These are phyloP conservation scores for Aspergillus vadensis DNA, from an alignment of 2,329 filamentous ascomycete species.

Conservation along the genomic window DNA sequence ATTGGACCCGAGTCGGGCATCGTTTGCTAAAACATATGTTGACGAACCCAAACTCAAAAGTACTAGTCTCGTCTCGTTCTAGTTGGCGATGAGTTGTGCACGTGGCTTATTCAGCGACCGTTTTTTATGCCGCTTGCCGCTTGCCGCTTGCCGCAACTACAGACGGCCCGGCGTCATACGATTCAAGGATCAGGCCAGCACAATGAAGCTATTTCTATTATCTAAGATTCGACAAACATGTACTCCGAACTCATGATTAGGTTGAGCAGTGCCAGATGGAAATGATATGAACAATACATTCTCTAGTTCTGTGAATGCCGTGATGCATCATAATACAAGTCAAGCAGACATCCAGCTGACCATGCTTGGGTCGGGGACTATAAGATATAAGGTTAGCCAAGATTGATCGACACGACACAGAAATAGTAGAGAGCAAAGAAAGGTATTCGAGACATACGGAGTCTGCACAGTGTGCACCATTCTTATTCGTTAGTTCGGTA, in stretches of 20 bases:
- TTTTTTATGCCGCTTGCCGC: background rate
- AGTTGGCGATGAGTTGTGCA: slow-evolving; percentile 14
- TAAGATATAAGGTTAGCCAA: slow-evolving; percentile 18
- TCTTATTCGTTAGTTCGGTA: slow-evolving; percentile 89
- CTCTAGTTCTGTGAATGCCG: slow-evolving; percentile 32
- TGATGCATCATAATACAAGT: slow-evolving; percentile 89
- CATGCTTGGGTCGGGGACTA: slow-evolving; percentile 93
- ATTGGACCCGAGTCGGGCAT: slow-evolving; percentile 9
- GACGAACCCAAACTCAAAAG: slow-evolving; percentile 18
- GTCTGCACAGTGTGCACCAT: slow-evolving; percentile 79
- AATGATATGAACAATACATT: background rate
- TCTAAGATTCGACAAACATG: background rate
- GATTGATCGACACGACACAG: background rate
- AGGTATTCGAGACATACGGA: slow-evolving; percentile 63
- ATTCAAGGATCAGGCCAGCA: background rate
- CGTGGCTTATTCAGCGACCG: slow-evolving; percentile 18
- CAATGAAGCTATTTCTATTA: background rate
- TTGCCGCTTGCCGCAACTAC: background rate
- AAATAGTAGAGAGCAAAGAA: background rate
- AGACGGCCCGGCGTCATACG: background rate
- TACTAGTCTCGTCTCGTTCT: slow-evolving; percentile 3
- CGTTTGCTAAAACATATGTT: slow-evolving; percentile 10
- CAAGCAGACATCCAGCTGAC: slow-evolving; percentile 92
- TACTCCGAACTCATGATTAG: too few species aligned
- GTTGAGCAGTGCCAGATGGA: background rate